phyloP scores from a whole-genome alignment of 1,284 basidiomycete genomes.

The Afroboletus lepidellus region DNA sequence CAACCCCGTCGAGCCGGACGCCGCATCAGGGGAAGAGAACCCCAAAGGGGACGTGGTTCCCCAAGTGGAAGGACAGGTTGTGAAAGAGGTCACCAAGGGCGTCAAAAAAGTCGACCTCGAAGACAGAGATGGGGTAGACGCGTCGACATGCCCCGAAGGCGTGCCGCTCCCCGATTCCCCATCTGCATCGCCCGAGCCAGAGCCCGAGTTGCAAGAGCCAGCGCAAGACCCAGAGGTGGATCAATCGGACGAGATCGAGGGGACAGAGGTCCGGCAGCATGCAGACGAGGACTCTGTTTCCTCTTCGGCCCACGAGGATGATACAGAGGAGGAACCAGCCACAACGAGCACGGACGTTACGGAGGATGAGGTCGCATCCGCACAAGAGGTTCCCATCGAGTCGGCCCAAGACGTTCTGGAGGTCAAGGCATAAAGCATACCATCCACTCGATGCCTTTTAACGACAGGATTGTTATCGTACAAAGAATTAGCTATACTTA shows the following conservation, averaged over 20 bases:
- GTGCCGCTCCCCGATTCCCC: constrained; percentile 54
- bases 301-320: constrained; percentile 18
- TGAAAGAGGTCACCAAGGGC: constrained; percentile 69
- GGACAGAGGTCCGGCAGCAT: constrained; percentile 33
- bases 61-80: constrained; percentile 44
- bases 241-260: constrained; percentile 30
- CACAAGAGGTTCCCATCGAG: constrained; percentile 7
- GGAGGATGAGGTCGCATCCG: constrained; percentile 2
- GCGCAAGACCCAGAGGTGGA: constrained; percentile 21
- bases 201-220: constrained; percentile 15
- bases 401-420: constrained; percentile 15
- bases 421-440: constrained; percentile 17
- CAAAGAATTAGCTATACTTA: too few relatives aligned
- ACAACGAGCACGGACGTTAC: neutral
- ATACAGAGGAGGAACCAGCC: constrained; percentile 12
- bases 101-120: constrained; percentile 65
- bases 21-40: constrained; percentile 21
- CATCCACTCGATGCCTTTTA: too few relatives aligned
- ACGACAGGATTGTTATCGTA: too few relatives aligned
- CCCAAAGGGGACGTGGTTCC: constrained; percentile 14
- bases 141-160: constrained; percentile 40
- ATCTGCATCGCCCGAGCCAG: constrained; percentile 21
- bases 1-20: constrained; percentile 30
- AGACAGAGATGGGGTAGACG: constrained; percentile 34
- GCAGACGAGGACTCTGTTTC: constrained; percentile 20